phyloP scores from a whole-genome alignment of 169 alveolate genomes.

The Babesia ovis region DNA sequence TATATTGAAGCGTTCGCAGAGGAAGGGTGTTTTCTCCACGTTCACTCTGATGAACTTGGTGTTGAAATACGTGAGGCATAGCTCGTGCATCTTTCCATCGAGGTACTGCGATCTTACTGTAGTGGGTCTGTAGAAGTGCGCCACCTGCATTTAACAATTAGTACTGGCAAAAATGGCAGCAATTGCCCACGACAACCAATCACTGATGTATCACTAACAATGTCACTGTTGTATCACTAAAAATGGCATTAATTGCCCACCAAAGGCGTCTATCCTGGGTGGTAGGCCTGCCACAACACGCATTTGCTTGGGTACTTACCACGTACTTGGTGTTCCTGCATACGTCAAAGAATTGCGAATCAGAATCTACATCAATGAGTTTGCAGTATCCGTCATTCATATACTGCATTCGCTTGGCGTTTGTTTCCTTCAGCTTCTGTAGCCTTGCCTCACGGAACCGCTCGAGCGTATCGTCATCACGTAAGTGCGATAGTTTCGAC shows the following conservation, averaged over 20 bases:
- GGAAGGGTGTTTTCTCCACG: constrained; percentile 77
- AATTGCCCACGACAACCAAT: too few relatives aligned
- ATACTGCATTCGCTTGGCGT: constrained; percentile 64
- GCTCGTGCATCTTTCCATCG: constrained; percentile 66
- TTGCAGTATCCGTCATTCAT: constrained; percentile 74
- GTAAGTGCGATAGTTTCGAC: constrained; percentile 62
- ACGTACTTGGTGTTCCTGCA: constrained; percentile 71
- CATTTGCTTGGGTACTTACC: too few relatives aligned
- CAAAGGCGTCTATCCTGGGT: too few relatives aligned
- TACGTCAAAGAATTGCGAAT: constrained; percentile 74
- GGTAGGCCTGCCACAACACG: too few relatives aligned
- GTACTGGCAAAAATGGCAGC: too few relatives aligned
- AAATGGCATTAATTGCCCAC: too few relatives aligned
- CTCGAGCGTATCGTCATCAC: constrained; percentile 76
- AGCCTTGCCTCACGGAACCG: constrained; percentile 70
- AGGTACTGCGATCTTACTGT: constrained; percentile 76
- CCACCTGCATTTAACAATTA: constrained; percentile 43
- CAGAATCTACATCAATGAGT: constrained; percentile 74
- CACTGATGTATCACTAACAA: too few relatives aligned
- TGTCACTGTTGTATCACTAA: not conserved
- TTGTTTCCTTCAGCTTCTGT: constrained; percentile 68
- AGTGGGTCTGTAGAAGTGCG: constrained; percentile 77
- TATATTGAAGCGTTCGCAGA: constrained; percentile 76
- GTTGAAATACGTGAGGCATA: constrained; percentile 66
- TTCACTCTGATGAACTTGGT: constrained; percentile 75